phyloP scores from a whole-genome alignment of 2,329 filamentous ascomycete species.

The Emmonsiellopsis sp. region DNA sequence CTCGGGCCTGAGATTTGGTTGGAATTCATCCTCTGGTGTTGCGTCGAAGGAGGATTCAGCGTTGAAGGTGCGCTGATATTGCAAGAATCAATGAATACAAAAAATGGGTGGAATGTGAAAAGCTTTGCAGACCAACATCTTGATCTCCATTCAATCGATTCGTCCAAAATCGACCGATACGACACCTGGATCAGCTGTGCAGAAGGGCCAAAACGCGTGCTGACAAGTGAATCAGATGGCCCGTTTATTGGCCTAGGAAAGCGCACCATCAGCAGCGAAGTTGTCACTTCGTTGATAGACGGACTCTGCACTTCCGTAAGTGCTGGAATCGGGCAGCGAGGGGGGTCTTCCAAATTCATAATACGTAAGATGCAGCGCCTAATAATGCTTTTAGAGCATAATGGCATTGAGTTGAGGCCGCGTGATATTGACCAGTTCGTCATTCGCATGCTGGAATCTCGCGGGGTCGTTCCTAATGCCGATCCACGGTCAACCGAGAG shows the following conservation, averaged over 20 bases:
- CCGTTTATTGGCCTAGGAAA: slow-evolving; percentile 32
- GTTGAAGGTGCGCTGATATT: slow-evolving; percentile 33
- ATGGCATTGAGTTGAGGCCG: slow-evolving; percentile 19
- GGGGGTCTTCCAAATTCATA: slow-evolving; percentile 15
- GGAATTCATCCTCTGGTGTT: slow-evolving; percentile 42
- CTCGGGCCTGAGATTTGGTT: slow-evolving; percentile 41
- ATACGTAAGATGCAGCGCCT: slow-evolving; percentile 26
- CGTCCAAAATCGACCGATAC: slow-evolving; percentile 27
- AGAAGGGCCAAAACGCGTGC: slow-evolving; percentile 5
- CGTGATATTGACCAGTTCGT: slow-evolving; percentile 30
- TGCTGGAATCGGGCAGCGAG: slow-evolving; percentile 28
- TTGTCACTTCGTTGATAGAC: slow-evolving; percentile 47
- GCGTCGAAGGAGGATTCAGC: slow-evolving; percentile 37
- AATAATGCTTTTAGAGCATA: slow-evolving; percentile 32
- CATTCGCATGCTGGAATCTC: slow-evolving; percentile 43
- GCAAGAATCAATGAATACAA: slow-evolving; percentile 21
- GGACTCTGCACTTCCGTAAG: slow-evolving; percentile 39
- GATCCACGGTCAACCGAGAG: slow-evolving; percentile 37
- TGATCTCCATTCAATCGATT: slow-evolving; percentile 18
- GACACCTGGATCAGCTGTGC: slow-evolving; percentile 27
- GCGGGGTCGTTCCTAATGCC: slow-evolving; percentile 34
- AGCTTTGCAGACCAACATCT: slow-evolving; percentile 30
- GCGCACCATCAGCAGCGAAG: slow-evolving; percentile 48
- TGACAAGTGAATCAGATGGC: slow-evolving; percentile 11
- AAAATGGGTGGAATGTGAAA: slow-evolving; percentile 29